Base-by-base conservation (phyloP, 2,329 filamentous ascomycete species). In the Beauveria rudraprayagi region DNA sequence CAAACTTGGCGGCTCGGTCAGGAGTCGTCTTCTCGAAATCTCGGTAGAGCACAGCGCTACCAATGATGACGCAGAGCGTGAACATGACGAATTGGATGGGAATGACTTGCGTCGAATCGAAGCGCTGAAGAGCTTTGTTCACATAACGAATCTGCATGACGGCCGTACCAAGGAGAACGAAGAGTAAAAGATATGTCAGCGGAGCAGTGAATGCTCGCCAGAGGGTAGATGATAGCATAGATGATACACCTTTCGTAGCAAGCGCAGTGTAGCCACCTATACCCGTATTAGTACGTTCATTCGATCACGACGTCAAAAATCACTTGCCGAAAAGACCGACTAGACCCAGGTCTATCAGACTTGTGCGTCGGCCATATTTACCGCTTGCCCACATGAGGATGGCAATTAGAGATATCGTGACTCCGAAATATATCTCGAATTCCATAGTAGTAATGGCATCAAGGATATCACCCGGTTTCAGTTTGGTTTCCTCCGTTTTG, bases 11-110 rank as follows among this genome's bases (percentile, higher is more conserved):
- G 2, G 90, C 90, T 68, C 91, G 89, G 53, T 86, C 81, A 34
- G 81, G 75, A 0, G 86, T 89, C 8, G 91, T 90, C 47, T 89
- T 87, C 72, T 97, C 90, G 69, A 99, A 99, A 72, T 99, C 94
- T 55, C 93, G 87, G 71, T 97, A 99, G 6, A 99, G 77, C 9
- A 99, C 82, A 1, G 93, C 93, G 68, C 92, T 97, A 61, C 94
- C 94, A 56, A 96, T 81, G 67, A 99, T 97, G 64, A 97, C 94
- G 6, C 90, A 96, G 8, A 99, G 80, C 0, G 94, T 99, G 73
- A 99, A 99, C 65, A 95, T 84, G 55, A 99, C 94, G 68, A 99
- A 99, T 70, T 99, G 94, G 16, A 94, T 94, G 0, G 94, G 94
- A 65, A 99, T 99, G 67, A 99, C 94, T 72, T 97, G 92, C 0